A percentile compares a stretch with the other conserved stretches of the same genome.
Evolutionary conservation across 768 basidiomycete genomes (phyloP).

Genomic region (Glaciozyma antarctica): DNA sequence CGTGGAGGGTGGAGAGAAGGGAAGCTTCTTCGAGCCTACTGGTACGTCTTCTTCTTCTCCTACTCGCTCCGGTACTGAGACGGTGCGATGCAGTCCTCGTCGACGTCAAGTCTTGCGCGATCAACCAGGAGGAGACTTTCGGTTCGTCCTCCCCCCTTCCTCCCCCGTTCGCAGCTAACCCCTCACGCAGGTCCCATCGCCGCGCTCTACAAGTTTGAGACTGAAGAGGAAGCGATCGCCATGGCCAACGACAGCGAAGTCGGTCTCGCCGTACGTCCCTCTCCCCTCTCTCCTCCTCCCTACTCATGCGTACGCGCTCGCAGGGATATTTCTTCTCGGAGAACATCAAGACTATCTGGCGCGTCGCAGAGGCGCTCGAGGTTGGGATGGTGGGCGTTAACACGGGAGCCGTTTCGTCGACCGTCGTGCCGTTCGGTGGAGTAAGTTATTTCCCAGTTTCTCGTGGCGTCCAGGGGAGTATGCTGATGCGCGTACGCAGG

Average conservation of each 20-base stretch:
- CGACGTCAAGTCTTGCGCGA: constrained; percentile 58
- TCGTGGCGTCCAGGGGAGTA: constrained; percentile 37
- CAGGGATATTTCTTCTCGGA: constrained; percentile 63
- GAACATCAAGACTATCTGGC: constrained; percentile 81
- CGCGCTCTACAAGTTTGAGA: constrained; percentile 76
- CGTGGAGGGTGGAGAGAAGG: constrained; percentile 33
- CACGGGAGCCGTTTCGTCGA: neutral
- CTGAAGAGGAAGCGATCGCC: constrained; percentile 82
- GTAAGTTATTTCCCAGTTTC: neutral
- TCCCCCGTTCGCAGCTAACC: neutral
- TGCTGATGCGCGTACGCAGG: constrained; percentile 67
- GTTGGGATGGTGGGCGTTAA: constrained; percentile 50
- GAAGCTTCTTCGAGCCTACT: constrained; percentile 38
- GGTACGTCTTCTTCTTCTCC: neutral
- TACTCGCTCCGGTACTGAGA: neutral
- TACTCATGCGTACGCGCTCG: neutral
- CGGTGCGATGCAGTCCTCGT: constrained; percentile 57
- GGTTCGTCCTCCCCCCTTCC: constrained; percentile 42
- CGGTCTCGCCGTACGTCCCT: constrained; percentile 62
- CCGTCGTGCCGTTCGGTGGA: no score
- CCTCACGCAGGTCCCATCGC: constrained; percentile 49
- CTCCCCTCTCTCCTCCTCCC: neutral
- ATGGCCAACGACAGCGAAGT: constrained; percentile 73
- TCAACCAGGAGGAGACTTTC: constrained; percentile 85
- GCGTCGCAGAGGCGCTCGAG: constrained; percentile 87